These are phyloP conservation scores for Eleusine coracana DNA, from an alignment of 176 grass and related monocot species.

Conservation along the genomic window DNA sequence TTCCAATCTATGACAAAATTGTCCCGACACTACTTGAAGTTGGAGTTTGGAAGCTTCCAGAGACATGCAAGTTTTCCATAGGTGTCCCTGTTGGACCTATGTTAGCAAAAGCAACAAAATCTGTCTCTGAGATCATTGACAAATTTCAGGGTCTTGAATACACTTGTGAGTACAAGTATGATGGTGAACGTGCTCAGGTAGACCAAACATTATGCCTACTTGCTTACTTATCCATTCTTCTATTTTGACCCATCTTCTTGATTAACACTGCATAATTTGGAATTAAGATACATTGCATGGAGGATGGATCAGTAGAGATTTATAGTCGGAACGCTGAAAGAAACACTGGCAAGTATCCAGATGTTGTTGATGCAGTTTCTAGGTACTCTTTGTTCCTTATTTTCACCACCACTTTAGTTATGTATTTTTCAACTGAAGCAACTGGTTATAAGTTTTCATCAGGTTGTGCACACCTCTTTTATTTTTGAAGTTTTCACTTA, in stretches of 20 bases:
- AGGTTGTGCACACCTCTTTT: background rate
- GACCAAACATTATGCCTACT: slow-evolving; percentile 8
- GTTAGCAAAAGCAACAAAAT: slow-evolving; percentile 99
- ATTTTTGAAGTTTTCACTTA: slow-evolving; percentile 6
- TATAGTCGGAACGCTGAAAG: slow-evolving; percentile 98
- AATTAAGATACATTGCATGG: slow-evolving; percentile 96
- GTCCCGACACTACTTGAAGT: slow-evolving; percentile 79
- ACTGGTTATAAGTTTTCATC: background rate
- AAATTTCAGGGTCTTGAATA: slow-evolving; percentile 97
- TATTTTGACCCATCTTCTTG: slow-evolving; percentile 26
- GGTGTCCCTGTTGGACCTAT: slow-evolving; percentile 98
- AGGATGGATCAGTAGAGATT: slow-evolving; percentile 95
- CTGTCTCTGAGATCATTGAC: slow-evolving; percentile 96
- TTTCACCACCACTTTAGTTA: background rate
- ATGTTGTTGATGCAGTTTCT: slow-evolving; percentile 86
- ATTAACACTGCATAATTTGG: slow-evolving; percentile 35
- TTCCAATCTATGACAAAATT: slow-evolving; percentile 97
- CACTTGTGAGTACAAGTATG: slow-evolving; percentile 99
- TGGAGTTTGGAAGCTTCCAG: slow-evolving; percentile 88
- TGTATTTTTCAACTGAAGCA: slow-evolving; percentile 8
- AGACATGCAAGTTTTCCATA: slow-evolving; percentile 95
- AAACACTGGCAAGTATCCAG: slow-evolving; percentile 97
- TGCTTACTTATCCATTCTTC: slow-evolving; percentile 18
- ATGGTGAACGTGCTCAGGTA: slow-evolving; percentile 99
- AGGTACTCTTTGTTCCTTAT: slow-evolving; percentile 58